Evolutionary conservation across 495 filamentous ascomycete genomes (phyloP).

Genomic region (Hypomontagnella monticulosa): DNA sequence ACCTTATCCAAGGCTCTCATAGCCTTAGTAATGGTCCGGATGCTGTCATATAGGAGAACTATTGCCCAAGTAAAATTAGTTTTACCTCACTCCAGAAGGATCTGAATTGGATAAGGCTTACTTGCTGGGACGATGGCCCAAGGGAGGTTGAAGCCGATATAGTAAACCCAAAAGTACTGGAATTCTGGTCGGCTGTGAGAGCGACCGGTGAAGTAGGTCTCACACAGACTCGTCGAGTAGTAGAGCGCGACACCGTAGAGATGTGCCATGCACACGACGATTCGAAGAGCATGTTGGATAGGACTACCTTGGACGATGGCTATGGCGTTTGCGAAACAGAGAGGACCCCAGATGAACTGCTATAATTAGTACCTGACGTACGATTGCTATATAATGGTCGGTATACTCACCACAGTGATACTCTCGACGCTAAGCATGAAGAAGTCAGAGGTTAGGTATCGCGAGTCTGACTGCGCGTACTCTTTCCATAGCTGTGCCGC

Average conservation of each 20-base stretch:
- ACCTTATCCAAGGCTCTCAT: slow-evolving; percentile 55
- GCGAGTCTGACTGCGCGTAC: slow-evolving; percentile 83
- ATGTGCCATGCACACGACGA: slow-evolving; percentile 79
- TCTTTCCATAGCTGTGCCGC: slow-evolving; percentile 91
- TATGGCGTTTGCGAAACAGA: slow-evolving; percentile 74
- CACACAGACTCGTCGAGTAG: slow-evolving; percentile 81
- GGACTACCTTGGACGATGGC: slow-evolving; percentile 65
- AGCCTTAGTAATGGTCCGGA: slow-evolving; percentile 57
- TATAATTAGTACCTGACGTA: slow-evolving; percentile 4
- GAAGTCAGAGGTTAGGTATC: slow-evolving; percentile 79
- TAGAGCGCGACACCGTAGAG: slow-evolving; percentile 89
- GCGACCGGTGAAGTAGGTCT: slow-evolving; percentile 64
- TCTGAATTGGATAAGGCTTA: slow-evolving; percentile 36
- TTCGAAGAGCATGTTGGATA: slow-evolving; percentile 75
- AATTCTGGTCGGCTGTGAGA: slow-evolving; percentile 79
- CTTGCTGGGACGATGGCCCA: slow-evolving; percentile 81
- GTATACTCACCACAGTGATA: slow-evolving; percentile 74
- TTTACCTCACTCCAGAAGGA: not conserved
- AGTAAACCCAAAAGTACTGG: slow-evolving; percentile 90
- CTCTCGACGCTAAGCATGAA: slow-evolving; percentile 88
- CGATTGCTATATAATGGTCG: not conserved
- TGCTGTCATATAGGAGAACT: slow-evolving; percentile 66
- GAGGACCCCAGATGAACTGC: slow-evolving; percentile 74
- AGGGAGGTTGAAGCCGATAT: slow-evolving; percentile 83
- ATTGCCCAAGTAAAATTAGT: slow-evolving; percentile 4